Evolutionary conservation across 805 yeast genomes (phyloP).

Genomic region (Sugiyamaella chiloensis): DNA sequence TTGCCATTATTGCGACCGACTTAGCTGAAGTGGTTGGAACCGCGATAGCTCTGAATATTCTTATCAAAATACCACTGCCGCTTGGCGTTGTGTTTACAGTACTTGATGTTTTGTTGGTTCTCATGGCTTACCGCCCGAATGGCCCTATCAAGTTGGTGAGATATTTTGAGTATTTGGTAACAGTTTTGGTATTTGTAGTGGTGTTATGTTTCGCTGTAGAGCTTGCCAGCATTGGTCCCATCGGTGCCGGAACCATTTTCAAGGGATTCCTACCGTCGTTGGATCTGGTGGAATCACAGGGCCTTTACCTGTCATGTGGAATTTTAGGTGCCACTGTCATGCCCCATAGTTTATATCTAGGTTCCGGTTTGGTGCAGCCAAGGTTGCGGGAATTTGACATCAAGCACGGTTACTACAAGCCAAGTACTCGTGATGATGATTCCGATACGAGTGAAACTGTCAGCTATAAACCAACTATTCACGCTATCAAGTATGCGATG

Average conservation of each 20-base stretch:
- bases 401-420: constrained; percentile 46
- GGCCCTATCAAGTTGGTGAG: constrained; percentile 74
- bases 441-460: constrained; percentile 7
- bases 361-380: constrained; percentile 85
- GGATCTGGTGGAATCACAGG: constrained; percentile 57
- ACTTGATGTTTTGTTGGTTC: constrained; percentile 72
- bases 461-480: constrained; percentile 67
- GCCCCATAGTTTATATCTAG: constrained; percentile 87
- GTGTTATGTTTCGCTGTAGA: constrained; percentile 74
- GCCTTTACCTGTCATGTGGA: constrained; percentile 74
- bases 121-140: constrained; percentile 74
- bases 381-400: constrained; percentile 72
- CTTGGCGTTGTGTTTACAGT: constrained; percentile 78
- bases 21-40: constrained; percentile 94
- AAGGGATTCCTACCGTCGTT: constrained; percentile 69
- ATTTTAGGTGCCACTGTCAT: constrained; percentile 91
- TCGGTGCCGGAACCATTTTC: constrained; percentile 49
- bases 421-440: constrained; percentile 19
- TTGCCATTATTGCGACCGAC: constrained; percentile 90
- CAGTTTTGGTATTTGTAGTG: constrained; percentile 66
- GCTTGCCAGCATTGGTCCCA: constrained; percentile 46
- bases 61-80: constrained; percentile 69
- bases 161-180: constrained; percentile 72
- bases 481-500: constrained; percentile 77
- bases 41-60: constrained; percentile 76